A percentile compares a stretch with the other conserved stretches of the same genome.
Evolutionary conservation across 2,329 filamentous ascomycete species (phyloP).

Genomic region (Xylaria sp.): DNA sequence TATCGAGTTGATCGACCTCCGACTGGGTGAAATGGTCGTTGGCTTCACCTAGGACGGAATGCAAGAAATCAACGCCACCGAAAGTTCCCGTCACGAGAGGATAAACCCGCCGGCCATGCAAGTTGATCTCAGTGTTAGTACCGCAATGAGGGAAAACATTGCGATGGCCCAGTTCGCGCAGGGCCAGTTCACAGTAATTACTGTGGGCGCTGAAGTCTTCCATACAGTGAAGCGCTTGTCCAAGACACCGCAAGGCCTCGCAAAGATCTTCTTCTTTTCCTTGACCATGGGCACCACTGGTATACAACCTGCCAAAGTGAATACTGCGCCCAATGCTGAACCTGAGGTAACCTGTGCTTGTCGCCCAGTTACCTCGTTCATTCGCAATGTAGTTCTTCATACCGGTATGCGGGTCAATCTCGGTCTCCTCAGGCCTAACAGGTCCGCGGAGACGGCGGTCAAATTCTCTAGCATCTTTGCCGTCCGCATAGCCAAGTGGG

Average conservation of each 20-base stretch:
- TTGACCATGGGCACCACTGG: constrained; percentile 67
- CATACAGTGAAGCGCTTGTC: constrained; percentile 79
- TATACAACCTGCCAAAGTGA: constrained; percentile 81
- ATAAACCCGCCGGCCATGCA: constrained; percentile 74
- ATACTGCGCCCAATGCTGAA: constrained; percentile 79
- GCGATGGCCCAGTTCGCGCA: constrained; percentile 75
- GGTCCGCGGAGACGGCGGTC: constrained; percentile 85
- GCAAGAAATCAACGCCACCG: constrained; percentile 84
- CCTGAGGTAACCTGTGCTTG: constrained; percentile 84
- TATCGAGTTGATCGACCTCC: constrained; percentile 82
- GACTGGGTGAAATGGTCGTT: constrained; percentile 87
- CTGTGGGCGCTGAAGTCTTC: constrained; percentile 85
- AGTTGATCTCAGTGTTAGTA: constrained; percentile 69
- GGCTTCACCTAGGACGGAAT: constrained; percentile 80
- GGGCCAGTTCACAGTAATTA: constrained; percentile 82
- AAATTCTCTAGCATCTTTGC: constrained; percentile 82
- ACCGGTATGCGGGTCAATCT: constrained; percentile 80
- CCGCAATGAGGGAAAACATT: constrained; percentile 81
- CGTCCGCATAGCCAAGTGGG: constrained; percentile 86
- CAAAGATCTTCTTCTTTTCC: constrained; percentile 82
- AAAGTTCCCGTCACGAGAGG: constrained; percentile 81
- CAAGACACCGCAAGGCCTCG: constrained; percentile 80
- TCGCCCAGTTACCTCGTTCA: constrained; percentile 86
- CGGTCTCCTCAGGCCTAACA: constrained; percentile 75
- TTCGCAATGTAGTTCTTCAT: constrained; percentile 99